These are phyloP conservation scores for Helianthus annuus DNA, from an alignment of 129 eudicot genomes.

Conservation along the genomic window DNA sequence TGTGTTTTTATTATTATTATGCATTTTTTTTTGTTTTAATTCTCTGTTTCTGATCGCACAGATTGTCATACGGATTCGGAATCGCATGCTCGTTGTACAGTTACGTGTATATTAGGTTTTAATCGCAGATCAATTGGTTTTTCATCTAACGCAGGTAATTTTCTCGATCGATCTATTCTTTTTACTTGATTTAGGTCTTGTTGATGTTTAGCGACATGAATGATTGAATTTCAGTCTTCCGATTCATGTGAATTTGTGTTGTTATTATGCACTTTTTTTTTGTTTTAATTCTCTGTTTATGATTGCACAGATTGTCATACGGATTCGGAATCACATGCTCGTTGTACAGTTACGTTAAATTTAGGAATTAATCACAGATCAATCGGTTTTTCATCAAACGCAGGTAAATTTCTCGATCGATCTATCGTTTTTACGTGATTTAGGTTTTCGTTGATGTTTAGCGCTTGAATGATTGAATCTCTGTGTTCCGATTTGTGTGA, in stretches of 20 bases:
- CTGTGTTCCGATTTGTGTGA: slow-evolving; percentile 9
- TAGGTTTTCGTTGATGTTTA: neutral
- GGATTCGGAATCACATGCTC: slow-evolving; percentile 15
- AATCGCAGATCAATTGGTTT: slow-evolving; percentile 25
- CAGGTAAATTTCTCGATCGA: slow-evolving; percentile 36
- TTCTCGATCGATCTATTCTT: slow-evolving; percentile 18
- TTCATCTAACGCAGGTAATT: slow-evolving; percentile 28
- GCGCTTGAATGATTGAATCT: neutral
- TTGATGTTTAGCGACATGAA: neutral
- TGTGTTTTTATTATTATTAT: neutral
- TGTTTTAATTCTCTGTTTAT: slow-evolving; percentile 10
- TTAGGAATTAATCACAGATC: slow-evolving; percentile 25
- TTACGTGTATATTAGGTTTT: slow-evolving; percentile 26
- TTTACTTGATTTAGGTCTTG: neutral
- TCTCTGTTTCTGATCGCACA: slow-evolving; percentile 22
- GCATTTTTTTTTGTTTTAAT: neutral
- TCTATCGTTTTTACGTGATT: neutral
- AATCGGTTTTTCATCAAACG: slow-evolving; percentile 10
- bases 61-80: slow-evolving; percentile 15
- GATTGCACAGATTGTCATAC: slow-evolving; percentile 18
- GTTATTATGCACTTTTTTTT: too few species aligned
- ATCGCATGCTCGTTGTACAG: slow-evolving; percentile 17
- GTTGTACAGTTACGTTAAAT: slow-evolving; percentile 29
- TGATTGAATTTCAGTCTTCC: neutral
- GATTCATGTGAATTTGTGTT: slow-evolving; percentile 3